phyloP scores from a whole-genome alignment of 2,329 filamentous ascomycete species.

The Epichloe sylvatica region DNA sequence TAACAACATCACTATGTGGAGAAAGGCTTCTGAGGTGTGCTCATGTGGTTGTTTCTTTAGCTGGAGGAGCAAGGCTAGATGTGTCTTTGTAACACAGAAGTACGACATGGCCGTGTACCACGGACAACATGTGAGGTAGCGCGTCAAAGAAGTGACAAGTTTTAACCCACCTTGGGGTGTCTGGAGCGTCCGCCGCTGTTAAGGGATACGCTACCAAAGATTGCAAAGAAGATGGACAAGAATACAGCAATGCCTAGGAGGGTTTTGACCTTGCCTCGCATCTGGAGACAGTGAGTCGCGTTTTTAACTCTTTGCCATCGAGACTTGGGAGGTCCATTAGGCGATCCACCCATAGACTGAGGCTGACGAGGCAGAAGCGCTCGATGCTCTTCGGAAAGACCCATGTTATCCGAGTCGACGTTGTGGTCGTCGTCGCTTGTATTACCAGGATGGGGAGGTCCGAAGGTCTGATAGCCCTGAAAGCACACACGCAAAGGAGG shows the following conservation, averaged over 20 bases:
- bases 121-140: too few relatives aligned
- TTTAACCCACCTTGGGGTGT: slow-evolving; percentile 18
- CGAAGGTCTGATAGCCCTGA: slow-evolving; percentile 31
- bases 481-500: slow-evolving; percentile 11
- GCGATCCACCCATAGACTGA: slow-evolving; percentile 31
- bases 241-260: slow-evolving; percentile 19
- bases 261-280: slow-evolving; percentile 17
- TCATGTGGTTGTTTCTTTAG: too few relatives aligned
- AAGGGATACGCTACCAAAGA: slow-evolving; percentile 7
- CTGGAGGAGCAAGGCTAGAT: neutral
- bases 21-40: too few relatives aligned
- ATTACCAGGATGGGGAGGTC: slow-evolving; percentile 6
- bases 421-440: neutral
- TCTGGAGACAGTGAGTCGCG: slow-evolving; percentile 7
- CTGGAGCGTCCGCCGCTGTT: slow-evolving; percentile 10
- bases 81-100: neutral
- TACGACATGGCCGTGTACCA: too few relatives aligned
- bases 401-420: slow-evolving; percentile 23
- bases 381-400: slow-evolving; percentile 26
- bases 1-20: too few relatives aligned
- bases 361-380: slow-evolving; percentile 28
- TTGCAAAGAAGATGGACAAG: slow-evolving; percentile 18
- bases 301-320: slow-evolving; percentile 19
- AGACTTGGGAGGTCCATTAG: slow-evolving; percentile 11
- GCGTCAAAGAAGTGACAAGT: neutral